Base-by-base conservation (phyloP, 2,329 filamentous ascomycete genomes). In the Atkinsonella hypoxylon region DNA sequence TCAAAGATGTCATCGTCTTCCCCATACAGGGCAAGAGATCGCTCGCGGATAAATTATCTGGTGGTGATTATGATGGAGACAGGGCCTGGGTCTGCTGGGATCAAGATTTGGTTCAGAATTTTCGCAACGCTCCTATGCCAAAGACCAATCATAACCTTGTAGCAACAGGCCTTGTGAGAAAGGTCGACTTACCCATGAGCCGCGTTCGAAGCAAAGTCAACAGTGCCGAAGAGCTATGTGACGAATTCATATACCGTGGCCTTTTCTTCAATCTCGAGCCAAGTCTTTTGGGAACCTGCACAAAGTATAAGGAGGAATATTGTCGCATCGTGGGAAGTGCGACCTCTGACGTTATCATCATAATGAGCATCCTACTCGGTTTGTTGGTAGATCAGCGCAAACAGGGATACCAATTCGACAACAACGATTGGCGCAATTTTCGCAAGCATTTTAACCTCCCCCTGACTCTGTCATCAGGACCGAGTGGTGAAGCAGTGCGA, bases 1-100 rank as follows among this genome's bases (percentile, higher is more conserved):
- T 95, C 0, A 85, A 85, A 53, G 85, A 96, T 57, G 82, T 95
- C 1, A 74, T 93, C 13, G 76, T 96, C 0, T 96, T 97, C 56
- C 74, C 87, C 0, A 72, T 71, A 0, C 77, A 75, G 53, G 85
- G 85, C 0, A 61, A 74, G 26, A 68, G 67, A 0, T 78, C 86
- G 0, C 71, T 89, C 0, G 87, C 86, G 0, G 77, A 80, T 9
- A 82, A 83, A 58, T 70, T 91, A 0, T 87, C 85, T 1, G 87
- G 87, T 0, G 87, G 87, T 0, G 87, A 91, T 59, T 91, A 89
- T 54, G 87, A 91, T 56, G 87, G 87, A 0, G 87, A 93, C 54
- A 75, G 70, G n/a, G 79, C 85, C 4, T 90, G 85, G 85, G 67
- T 88, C 0, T 88, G 83, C 58, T 91, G 84, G 83, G 85, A 90